Conservation (phyloP, 345 rosid genomes). For the Eucalyptus cloeziana region DNA sequence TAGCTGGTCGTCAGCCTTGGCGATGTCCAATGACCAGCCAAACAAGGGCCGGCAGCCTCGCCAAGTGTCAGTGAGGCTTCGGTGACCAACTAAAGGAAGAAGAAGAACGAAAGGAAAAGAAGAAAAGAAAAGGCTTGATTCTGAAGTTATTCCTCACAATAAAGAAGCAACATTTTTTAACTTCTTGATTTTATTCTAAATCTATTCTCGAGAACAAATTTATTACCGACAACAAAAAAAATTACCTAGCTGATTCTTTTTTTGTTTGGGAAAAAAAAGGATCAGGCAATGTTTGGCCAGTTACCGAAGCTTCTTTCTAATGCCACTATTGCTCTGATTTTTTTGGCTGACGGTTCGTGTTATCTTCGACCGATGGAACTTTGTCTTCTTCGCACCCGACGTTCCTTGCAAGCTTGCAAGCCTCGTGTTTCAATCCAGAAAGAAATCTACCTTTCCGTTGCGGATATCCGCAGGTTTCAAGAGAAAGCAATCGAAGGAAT, state of each 20-base stretch:
- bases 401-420: not conserved
- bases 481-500: not conserved
- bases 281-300: rapidly evolving
- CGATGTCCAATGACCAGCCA: rapidly evolving
- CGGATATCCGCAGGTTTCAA: not conserved
- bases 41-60: rapidly evolving
- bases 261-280: no score
- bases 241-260: rapidly evolving
- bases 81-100: no score
- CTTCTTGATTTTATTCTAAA: no score
- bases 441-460: not conserved
- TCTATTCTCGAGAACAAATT: rapidly evolving
- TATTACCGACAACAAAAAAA: rapidly evolving
- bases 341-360: not conserved
- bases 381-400: no score
- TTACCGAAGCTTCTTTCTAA: not conserved
- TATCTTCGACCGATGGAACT: no score
- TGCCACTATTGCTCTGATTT: not conserved
- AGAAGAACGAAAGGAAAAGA: no score
- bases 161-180: no score
- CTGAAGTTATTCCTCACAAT: rapidly evolving
- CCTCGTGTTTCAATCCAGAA: not conserved
- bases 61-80: rapidly evolving
- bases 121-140: no score
- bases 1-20: rapidly evolving